Base-by-base conservation (phyloP, 768 basidiomycete species). In the Artomyces pyxidatus region DNA sequence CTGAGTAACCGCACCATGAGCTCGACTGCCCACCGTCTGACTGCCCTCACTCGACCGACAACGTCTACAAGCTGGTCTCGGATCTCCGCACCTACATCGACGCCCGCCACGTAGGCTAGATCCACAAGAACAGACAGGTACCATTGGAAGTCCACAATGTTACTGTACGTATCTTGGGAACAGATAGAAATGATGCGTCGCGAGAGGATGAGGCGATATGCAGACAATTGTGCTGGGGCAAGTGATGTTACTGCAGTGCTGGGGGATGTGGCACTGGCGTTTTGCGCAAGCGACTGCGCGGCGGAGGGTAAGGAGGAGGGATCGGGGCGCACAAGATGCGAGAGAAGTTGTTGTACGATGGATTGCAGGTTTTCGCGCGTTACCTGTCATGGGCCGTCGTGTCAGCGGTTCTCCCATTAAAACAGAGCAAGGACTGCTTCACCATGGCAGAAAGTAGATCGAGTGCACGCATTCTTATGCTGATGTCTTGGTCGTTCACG, bases 391-490 rank as follows among this genome's bases (percentile, higher is more conserved):
- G 27, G 16, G 42, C 19, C 21, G 9, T 14, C 8, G 9, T 22
- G 8, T 30, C 26, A 49, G 23, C 10, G 55, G n/a, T n/a, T n/a
- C 11, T 47, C 50, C 19, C 45, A 30, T 39, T 17, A 26, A 29
- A 26, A 17, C 37, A 8, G 51, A 30, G 4, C 21, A 49, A 44
- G 5, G 27, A 28, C 19, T 37, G 26, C 6, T 5, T 22, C 61
- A 92, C 95, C 85, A 99, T 95, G 4, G 88, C 89, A 21, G 90
- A 87, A 23, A 97, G 78, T 4, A 99, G 76, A 59, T 98, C 96
- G 22, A 99, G 76, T 1, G 95, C 93, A 48, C 96, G 77, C 86
- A 97, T 88, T 14, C 96, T 81, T 50, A 99, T 97, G 51, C 90
- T 94, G 47, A 97, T 83, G 63, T 99, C 96, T 51, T 86, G 80